A percentile compares a stretch with the other conserved stretches of the same genome.
These are phyloP conservation scores for Coemansia sp. DNA, from an alignment of 192 early-diverging fungal genomes.

Conservation along the genomic window DNA sequence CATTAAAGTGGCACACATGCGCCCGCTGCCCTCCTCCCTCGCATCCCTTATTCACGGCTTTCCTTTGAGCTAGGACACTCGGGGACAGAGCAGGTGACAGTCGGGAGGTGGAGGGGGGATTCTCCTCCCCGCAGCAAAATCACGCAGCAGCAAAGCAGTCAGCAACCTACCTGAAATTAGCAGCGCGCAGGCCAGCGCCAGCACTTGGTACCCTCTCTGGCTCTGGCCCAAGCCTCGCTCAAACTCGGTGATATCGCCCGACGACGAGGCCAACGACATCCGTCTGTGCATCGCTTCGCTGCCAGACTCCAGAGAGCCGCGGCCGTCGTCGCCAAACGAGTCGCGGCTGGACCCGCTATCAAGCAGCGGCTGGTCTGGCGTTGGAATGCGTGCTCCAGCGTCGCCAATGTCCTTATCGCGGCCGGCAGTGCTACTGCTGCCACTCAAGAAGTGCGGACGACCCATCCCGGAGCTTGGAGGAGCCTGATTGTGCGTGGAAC, in stretches of 20 bases:
- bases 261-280: conserved; percentile 27
- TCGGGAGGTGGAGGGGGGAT: background rate
- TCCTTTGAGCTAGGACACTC: background rate
- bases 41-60: background rate
- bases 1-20: conserved; percentile 3
- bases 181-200: conserved; percentile 60
- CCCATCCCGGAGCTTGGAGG: background rate
- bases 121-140: background rate
- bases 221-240: conserved; percentile 33
- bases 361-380: conserved; percentile 53
- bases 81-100: conserved; percentile 5
- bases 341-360: conserved; percentile 2
- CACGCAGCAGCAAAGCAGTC: conserved; percentile 2
- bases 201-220: conserved; percentile 53
- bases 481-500: background rate
- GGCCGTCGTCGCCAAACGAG: conserved; percentile 16
- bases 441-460: background rate
- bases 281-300: conserved; percentile 16
- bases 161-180: conserved; percentile 57
- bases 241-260: conserved; percentile 34
- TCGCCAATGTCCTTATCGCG: conserved; percentile 1
- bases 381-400: conserved; percentile 9
- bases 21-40: background rate
- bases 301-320: conserved; percentile 14
- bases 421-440: conserved; percentile 5